Base-by-base conservation (phyloP, 2,329 filamentous ascomycete species). In the Esteya vermicola region DNA sequence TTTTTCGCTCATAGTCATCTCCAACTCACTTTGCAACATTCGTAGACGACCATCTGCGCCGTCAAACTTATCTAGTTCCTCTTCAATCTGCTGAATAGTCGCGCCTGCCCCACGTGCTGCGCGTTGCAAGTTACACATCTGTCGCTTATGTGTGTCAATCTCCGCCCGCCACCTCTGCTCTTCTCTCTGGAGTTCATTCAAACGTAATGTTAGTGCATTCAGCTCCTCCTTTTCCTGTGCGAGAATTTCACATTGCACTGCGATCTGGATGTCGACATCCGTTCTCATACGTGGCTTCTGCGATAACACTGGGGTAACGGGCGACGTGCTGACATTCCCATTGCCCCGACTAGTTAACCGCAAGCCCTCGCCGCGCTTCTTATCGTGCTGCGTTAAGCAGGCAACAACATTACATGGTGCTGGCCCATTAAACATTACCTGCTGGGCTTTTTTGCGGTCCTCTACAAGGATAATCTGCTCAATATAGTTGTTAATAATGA, bases 401-500 rank as follows among this genome's bases (percentile, higher is more conserved):
- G 76, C 72, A 39, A 65, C 72, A 10, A 89, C 83, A 47, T 94
- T 89, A 13, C 60, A 67, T 1, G 79, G 76, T n/a, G 63, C 64
- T 31, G 61, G 61, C 19, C 64, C 67, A 39, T 69, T 66, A 44
- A 81, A 75, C 70, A 94, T 83, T 34, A 83, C 70, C 4, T 67
- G 61, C 33, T 79, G 67, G 1, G 80, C 91, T 41, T 84, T 71
- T 2, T 67, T 57, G 22, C 82, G 67, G 23, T 79, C 66, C 41
- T 77, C 66, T 40, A 95, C 75, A 1, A 98, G 65, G 6, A 94
- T 73, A 8, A 80, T 75, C 56, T 95, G 88, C 45, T 98, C 91
- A 39, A 95, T 85, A 7, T 64, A 61, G 49, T 85, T 72, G 45
- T 78, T 80, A 54, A 96, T 91, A 51, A 98, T 80, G 35, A 96